These are phyloP conservation scores for Rhodamnia argentea DNA, from an alignment of 345 rosid genomes.

Conservation along the genomic window DNA sequence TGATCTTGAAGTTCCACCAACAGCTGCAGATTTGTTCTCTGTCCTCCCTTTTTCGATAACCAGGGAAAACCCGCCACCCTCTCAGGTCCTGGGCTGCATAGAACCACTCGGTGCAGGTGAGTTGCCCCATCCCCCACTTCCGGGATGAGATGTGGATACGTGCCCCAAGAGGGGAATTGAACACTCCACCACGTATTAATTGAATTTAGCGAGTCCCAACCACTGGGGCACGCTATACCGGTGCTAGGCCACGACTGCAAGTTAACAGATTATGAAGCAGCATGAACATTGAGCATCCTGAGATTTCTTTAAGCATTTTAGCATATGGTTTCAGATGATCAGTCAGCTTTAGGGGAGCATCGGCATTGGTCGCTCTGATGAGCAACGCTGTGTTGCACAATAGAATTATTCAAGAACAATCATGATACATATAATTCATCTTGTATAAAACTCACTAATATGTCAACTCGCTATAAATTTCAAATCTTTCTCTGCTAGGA, in stretches of 20 bases:
- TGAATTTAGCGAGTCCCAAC: background rate
- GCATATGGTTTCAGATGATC: background rate
- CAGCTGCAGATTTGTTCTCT: background rate
- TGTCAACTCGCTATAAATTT: background rate
- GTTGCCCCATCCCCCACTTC: background rate
- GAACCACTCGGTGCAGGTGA: background rate
- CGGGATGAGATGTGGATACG: background rate
- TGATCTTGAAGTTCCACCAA: background rate
- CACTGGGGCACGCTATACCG: background rate
- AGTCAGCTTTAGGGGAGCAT: background rate
- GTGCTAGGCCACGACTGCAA: background rate
- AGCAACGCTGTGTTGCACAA: background rate
- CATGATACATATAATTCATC: background rate
- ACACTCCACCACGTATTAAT: background rate
- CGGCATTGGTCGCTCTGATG: background rate
- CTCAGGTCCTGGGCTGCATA: fast-evolving
- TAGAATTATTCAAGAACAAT: background rate
- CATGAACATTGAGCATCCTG: background rate
- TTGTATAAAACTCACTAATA: background rate
- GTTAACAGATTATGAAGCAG: background rate
- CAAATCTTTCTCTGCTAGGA: background rate
- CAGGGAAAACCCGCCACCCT: background rate
- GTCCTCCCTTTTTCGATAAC: background rate
- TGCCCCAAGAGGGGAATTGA: background rate
- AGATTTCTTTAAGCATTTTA: background rate